Conservation (phyloP, 805 yeast genomes). For the Limtongia smithiae region DNA sequence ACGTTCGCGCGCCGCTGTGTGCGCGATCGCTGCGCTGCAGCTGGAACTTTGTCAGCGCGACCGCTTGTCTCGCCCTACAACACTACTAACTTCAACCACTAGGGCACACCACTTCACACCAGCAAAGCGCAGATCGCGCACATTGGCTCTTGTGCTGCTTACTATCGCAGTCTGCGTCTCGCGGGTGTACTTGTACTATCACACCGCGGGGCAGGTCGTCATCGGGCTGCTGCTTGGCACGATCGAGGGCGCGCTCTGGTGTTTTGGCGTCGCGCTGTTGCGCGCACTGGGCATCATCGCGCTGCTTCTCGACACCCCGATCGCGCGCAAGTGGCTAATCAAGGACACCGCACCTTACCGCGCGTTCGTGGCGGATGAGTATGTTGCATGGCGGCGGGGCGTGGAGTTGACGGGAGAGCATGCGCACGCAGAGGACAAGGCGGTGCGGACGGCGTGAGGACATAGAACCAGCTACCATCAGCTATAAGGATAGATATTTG, state of each 20-base stretch:
- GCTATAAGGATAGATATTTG: no score
- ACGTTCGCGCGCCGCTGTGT: no score
- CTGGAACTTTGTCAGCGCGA: not conserved
- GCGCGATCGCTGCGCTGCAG: not conserved
- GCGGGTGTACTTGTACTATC: conserved; percentile 68
- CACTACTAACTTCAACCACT: not conserved
- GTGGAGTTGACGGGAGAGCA: no score
- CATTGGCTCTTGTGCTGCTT: conserved; percentile 28
- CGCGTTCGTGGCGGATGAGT: conserved; percentile 19
- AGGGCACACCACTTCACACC: conserved; percentile 35
- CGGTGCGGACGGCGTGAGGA: no score
- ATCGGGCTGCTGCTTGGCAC: conserved; percentile 69
- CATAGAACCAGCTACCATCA: no score
- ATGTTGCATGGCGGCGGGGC: conserved; percentile 4
- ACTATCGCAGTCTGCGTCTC: conserved; percentile 38
- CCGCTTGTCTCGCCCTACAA: not conserved
- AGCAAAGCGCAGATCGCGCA: conserved; percentile 32
- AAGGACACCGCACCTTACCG: conserved; percentile 37
- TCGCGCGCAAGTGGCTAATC: conserved; percentile 44
- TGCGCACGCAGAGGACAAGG: no score
- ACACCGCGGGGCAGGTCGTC: conserved; percentile 64
- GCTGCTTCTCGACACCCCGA: conserved; percentile 58
- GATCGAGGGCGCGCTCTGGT: conserved; percentile 57
- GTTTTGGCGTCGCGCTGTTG: conserved; percentile 47
- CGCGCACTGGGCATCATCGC: conserved; percentile 67